Conservation (phyloP, 1,284 basidiomycete genomes). For the Irpex rosettiformis region DNA sequence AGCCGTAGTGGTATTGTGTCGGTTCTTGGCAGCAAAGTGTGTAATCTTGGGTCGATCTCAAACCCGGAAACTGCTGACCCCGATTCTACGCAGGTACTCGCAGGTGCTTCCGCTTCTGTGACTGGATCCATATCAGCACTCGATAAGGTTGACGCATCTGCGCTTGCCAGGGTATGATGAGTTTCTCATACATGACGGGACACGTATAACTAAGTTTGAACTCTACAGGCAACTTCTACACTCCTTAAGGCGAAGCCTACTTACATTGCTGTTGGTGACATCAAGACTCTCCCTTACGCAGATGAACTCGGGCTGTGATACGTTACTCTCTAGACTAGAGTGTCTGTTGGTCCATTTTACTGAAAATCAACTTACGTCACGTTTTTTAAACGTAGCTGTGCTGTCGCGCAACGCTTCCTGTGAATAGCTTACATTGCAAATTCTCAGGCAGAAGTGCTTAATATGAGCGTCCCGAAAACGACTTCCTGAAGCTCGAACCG, state of each 20-base stretch:
- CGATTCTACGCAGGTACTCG: constrained; percentile 48
- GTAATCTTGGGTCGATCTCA: constrained; percentile 1
- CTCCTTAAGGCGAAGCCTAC: constrained; percentile 77
- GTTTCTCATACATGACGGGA: background rate
- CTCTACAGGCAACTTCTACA: constrained; percentile 22
- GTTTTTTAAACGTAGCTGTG: background rate
- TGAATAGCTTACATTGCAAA: background rate
- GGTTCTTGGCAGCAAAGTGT: constrained; percentile 60
- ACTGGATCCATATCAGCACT: constrained; percentile 54
- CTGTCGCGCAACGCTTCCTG: background rate
- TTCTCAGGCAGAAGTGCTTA: background rate
- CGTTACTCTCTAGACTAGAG: constrained; percentile 5
- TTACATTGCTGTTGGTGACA: constrained; percentile 81
- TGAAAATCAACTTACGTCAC: constrained; percentile 2
- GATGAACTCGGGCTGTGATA: constrained; percentile 75
- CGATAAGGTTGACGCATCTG: constrained; percentile 56
- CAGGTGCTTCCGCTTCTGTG: constrained; percentile 49
- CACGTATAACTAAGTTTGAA: constrained; percentile 1
- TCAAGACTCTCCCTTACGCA: constrained; percentile 72
- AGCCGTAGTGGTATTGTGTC: constrained; percentile 66
- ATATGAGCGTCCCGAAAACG: background rate
- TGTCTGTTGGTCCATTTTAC: background rate
- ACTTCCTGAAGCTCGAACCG: background rate
- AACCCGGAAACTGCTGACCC: background rate
- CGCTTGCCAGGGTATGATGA: constrained; percentile 58